A percentile compares a stretch with the other conserved stretches of the same genome.
Conservation (phyloP, 2,329 filamentous ascomycete species). For the Alternaria arborescens region DNA sequence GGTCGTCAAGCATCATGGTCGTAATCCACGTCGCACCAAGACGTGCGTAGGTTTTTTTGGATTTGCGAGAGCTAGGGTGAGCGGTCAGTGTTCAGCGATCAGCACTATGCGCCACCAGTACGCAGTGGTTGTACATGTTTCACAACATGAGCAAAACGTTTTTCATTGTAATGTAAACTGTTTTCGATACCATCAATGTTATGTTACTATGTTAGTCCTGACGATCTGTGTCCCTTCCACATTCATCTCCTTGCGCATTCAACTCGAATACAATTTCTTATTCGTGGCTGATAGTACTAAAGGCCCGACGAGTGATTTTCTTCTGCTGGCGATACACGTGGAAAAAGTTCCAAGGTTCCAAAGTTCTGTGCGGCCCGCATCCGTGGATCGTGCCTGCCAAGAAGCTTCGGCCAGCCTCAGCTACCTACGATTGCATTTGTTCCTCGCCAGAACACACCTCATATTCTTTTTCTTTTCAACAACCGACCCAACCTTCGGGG, state of each 20-base stretch:
- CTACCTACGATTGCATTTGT: conserved; percentile 19
- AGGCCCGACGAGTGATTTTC: neutral
- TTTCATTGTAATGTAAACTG: neutral
- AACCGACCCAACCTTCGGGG: neutral
- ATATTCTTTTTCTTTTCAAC: conserved; percentile 8
- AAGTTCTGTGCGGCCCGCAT: neutral
- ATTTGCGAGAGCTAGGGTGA: conserved; percentile 24
- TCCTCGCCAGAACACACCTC: conserved; percentile 9
- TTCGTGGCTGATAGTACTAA: neutral
- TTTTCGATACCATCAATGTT: neutral
- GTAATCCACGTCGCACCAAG: conserved; percentile 14
- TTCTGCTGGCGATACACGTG: neutral
- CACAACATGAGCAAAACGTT: conserved; percentile 1
- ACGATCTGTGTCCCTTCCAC: neutral
- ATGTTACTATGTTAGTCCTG: neutral
- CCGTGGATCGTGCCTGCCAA: conserved; percentile 14
- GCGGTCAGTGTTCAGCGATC: conserved; percentile 23
- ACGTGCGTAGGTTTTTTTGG: conserved; percentile 17
- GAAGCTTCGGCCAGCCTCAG: conserved; percentile 14
- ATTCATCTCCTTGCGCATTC: neutral
- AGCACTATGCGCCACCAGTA: conserved; percentile 12
- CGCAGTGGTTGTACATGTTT: conserved; percentile 12
- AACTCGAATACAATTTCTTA: neutral
- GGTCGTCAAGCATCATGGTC: conserved; percentile 14
- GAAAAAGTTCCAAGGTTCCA: neutral